phyloP scores from a whole-genome alignment of 2,329 filamentous ascomycete species.

The Diplodia corticola region DNA sequence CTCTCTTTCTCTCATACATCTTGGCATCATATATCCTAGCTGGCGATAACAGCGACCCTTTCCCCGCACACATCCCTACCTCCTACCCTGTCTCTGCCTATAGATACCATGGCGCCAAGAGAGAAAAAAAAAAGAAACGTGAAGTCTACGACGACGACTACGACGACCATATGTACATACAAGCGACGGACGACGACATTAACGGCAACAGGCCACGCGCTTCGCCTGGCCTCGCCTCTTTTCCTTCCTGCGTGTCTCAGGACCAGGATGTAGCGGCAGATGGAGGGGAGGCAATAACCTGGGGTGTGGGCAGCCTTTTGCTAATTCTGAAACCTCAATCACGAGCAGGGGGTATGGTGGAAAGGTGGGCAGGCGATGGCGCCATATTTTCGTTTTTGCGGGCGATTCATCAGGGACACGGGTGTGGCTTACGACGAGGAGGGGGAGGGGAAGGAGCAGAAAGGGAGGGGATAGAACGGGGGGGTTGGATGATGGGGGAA shows the following conservation, averaged over 20 bases:
- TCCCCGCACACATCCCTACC: not conserved
- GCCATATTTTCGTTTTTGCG: not conserved
- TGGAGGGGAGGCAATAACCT: too few relatives aligned
- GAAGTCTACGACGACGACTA: not conserved
- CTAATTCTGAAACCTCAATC: not conserved
- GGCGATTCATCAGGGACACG: not conserved
- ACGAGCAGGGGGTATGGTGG: not conserved
- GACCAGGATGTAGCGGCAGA: not conserved
- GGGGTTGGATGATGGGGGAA: not conserved
- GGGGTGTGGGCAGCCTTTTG: not conserved
- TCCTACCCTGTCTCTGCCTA: not conserved
- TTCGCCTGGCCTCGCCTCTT: not conserved
- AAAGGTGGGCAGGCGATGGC: not conserved
- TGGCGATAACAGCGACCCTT: not conserved
- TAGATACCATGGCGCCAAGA: not conserved
- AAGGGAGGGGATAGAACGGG: not conserved
- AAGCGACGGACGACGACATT: not conserved
- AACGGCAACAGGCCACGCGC: too few relatives aligned
- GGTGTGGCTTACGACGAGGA: not conserved
- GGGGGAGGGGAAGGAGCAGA: not conserved
- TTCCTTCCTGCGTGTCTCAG: not conserved
- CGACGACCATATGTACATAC: too few relatives aligned
- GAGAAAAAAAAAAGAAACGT: not conserved
- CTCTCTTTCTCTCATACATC: too few relatives aligned
- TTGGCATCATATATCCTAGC: not conserved